Evolutionary conservation across 106 monocot genomes (phyloP).

Genomic region (Platanthera zijinensis): DNA sequence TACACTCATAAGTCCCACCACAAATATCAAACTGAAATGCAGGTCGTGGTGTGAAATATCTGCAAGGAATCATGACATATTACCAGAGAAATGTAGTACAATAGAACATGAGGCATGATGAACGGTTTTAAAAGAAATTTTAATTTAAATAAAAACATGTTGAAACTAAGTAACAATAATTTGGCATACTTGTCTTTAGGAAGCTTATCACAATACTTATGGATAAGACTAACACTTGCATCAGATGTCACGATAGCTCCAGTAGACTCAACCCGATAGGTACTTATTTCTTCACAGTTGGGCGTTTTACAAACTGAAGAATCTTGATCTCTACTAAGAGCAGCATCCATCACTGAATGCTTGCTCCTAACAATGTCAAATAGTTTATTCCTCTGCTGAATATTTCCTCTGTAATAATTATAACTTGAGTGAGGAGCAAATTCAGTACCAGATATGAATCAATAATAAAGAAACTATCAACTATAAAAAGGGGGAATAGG

Average conservation of each 20-base stretch:
- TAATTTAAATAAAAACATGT: background rate
- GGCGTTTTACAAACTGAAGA: slow-evolving; percentile 11
- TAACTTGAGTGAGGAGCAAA: background rate
- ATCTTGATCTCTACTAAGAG: slow-evolving; percentile 41
- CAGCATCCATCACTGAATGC: slow-evolving; percentile 48
- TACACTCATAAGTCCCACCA: slow-evolving; percentile 50
- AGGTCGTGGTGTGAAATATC: slow-evolving; percentile 58
- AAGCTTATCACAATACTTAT: slow-evolving; percentile 78
- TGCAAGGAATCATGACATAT: slow-evolving; percentile 12
- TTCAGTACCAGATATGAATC: too few relatives aligned
- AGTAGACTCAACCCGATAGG: slow-evolving; percentile 66
- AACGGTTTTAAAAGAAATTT: background rate
- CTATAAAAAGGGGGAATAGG: too few relatives aligned
- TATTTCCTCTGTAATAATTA: slow-evolving; percentile 55
- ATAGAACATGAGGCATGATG: background rate
- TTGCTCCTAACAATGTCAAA: slow-evolving; percentile 57
- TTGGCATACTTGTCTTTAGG: slow-evolving; percentile 70
- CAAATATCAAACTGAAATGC: slow-evolving; percentile 23
- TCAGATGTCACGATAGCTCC: slow-evolving; percentile 66
- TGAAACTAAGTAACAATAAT: background rate
- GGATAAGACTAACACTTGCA: slow-evolving; percentile 56
- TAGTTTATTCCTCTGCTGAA: slow-evolving; percentile 50
- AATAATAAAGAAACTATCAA: too few relatives aligned
- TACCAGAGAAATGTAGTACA: background rate
- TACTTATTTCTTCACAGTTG: slow-evolving; percentile 19